A percentile compares a stretch with the other conserved stretches of the same genome.
Evolutionary conservation across 306 rosid genomes (phyloP).

Genomic region (Arachis hypogaea): DNA sequence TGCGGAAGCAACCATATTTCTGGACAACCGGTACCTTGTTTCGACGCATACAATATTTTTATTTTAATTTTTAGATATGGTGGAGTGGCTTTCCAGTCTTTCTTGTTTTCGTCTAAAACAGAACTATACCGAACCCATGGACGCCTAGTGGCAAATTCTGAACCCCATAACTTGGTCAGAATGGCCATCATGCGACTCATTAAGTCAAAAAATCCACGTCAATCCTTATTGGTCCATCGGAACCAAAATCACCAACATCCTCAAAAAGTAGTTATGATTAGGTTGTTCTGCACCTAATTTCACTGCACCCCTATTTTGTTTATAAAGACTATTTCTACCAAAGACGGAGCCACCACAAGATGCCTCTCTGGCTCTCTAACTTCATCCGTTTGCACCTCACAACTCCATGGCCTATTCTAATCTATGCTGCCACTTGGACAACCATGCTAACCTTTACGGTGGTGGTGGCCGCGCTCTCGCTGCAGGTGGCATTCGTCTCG

Average conservation of each 20-base stretch:
- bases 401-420: conserved; percentile 62
- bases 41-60: conserved; percentile 20
- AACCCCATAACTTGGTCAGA: conserved; percentile 48
- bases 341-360: conserved; percentile 13
- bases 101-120: neutral
- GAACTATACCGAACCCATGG: conserved; percentile 43
- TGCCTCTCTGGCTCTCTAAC: conserved; percentile 55
- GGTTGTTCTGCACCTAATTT: conserved; percentile 38
- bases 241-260: conserved; percentile 38
- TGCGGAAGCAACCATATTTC: neutral
- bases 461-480: conserved; percentile 69
- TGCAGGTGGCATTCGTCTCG: conserved; percentile 73
- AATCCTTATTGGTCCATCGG: conserved; percentile 27
- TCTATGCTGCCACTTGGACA: conserved; percentile 72
- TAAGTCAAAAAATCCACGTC: conserved; percentile 38
- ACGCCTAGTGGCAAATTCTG: conserved; percentile 24
- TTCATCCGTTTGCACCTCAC: conserved; percentile 42
- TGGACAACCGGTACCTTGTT: conserved; percentile 12
- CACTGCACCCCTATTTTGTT: neutral
- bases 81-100: conserved; percentile 38
- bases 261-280: conserved; percentile 40
- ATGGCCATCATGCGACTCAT: conserved; percentile 32
- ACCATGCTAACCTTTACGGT: conserved; percentile 61
- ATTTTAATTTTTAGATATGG: neutral
- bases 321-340: neutral